Percentiles rank a stretch among this genome's conserved stretches.
These are phyloP conservation scores for Prunus yedoensis DNA, from an alignment of 331 rosid genomes.

Conservation along the genomic window DNA sequence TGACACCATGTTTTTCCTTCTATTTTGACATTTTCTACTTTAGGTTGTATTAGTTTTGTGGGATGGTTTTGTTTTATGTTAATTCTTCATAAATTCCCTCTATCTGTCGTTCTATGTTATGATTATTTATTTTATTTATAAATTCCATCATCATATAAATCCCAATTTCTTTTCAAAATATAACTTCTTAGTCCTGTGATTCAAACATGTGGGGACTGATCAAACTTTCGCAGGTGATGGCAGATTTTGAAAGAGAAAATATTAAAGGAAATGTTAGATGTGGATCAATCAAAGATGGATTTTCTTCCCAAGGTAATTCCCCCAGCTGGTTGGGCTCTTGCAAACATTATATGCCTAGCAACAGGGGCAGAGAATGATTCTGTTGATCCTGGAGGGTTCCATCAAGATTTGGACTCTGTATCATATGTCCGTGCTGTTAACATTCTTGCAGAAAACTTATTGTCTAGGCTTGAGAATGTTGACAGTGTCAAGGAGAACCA, in stretches of 20 bases:
- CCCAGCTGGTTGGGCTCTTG: conserved; percentile 91
- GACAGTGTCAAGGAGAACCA: conserved; percentile 45
- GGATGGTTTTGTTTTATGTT: neutral
- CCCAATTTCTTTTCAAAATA: neutral
- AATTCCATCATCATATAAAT: neutral
- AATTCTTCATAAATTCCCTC: neutral
- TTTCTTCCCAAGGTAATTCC: conserved; percentile 56
- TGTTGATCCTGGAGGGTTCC: conserved; percentile 54
- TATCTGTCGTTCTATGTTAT: neutral
- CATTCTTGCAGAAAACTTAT: conserved; percentile 60
- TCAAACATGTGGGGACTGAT: conserved; percentile 76
- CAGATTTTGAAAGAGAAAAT: conserved; percentile 84
- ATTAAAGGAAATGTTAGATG: conserved; percentile 53
- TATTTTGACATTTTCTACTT: neutral
- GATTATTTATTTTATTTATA: neutral
- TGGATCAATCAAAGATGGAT: conserved; percentile 44
- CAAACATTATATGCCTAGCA: conserved; percentile 70
- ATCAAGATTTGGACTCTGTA: conserved; percentile 60
- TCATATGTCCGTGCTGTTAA: conserved; percentile 60
- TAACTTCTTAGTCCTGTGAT: conserved; percentile 24
- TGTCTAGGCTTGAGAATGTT: conserved; percentile 55
- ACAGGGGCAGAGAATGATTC: conserved; percentile 50
- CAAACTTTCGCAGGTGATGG: conserved; percentile 88
- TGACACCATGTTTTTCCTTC: neutral
- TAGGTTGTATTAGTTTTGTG: neutral